Evolutionary conservation across 331 rosid species (phyloP).

Genomic region (Quercus tomentella): DNA sequence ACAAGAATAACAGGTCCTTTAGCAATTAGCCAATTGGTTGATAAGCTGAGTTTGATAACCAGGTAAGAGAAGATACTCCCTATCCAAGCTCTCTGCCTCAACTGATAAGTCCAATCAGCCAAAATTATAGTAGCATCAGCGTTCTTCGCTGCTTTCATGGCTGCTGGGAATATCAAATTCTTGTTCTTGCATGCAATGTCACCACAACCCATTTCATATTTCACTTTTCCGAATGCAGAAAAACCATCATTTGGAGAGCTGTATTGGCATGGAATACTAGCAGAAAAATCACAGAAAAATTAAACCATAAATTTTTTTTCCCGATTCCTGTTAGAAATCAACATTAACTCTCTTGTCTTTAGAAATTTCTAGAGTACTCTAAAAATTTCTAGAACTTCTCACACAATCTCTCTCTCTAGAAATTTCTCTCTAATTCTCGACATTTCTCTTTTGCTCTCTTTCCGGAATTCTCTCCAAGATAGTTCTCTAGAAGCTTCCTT

Average conservation of each 20-base stretch:
- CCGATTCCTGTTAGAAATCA: constrained; percentile 38
- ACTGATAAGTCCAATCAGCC: background rate
- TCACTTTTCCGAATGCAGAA: background rate
- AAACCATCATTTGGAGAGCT: background rate
- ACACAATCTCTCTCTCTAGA: too few species aligned
- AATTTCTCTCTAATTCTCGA: too few species aligned
- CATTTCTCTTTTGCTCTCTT: too few species aligned
- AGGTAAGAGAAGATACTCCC: background rate
- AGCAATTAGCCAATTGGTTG: background rate
- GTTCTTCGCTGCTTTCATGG: background rate
- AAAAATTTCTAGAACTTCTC: too few species aligned
- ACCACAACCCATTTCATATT: background rate
- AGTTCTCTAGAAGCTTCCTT: too few species aligned
- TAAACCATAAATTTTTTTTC: too few species aligned
- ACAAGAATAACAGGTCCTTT: background rate
- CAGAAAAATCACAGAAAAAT: background rate
- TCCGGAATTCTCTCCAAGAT: too few species aligned
- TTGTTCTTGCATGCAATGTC: background rate
- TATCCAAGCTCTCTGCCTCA: background rate
- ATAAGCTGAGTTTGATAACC: background rate
- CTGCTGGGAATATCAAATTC: background rate
- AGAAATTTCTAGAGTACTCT: too few species aligned
- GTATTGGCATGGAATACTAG: background rate
- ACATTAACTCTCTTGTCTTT: too few species aligned
- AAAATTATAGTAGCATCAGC: background rate